Evolutionary conservation across 768 basidiomycete genomes (phyloP).

Genomic region (Leccinum barrowsii): DNA sequence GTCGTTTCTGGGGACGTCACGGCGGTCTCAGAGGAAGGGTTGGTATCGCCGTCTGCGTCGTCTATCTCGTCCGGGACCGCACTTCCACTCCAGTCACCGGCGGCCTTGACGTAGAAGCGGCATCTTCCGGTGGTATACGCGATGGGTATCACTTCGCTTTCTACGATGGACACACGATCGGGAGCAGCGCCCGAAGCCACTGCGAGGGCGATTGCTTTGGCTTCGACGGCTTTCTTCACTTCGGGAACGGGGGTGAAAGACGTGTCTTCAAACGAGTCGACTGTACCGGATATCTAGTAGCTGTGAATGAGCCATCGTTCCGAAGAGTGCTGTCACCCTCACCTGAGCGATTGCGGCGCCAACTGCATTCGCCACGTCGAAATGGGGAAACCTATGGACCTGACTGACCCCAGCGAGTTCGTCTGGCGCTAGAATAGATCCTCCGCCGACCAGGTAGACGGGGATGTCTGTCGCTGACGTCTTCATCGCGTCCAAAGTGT

Average conservation of each 20-base stretch:
- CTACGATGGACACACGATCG: slow-evolving; percentile 46
- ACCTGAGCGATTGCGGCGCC: slow-evolving; percentile 49
- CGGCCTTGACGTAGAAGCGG: slow-evolving; percentile 55
- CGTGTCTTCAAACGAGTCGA: slow-evolving; percentile 44
- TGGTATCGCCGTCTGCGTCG: slow-evolving; percentile 1
- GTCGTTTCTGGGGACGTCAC: neutral
- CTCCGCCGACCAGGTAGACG: slow-evolving; percentile 63
- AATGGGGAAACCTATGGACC: slow-evolving; percentile 47
- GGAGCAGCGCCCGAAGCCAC: slow-evolving; percentile 44
- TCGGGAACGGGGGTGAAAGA: slow-evolving; percentile 32
- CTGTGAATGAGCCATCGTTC: slow-evolving; percentile 4
- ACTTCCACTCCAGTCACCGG: slow-evolving; percentile 45
- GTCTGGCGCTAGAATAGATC: slow-evolving; percentile 55
- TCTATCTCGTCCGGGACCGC: slow-evolving; percentile 23
- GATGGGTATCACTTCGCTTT: slow-evolving; percentile 51
- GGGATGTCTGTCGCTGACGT: slow-evolving; percentile 54
- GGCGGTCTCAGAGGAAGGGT: slow-evolving; percentile 4
- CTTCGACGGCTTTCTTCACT: slow-evolving; percentile 33
- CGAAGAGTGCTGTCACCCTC: neutral
- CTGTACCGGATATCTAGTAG: slow-evolving; percentile 41
- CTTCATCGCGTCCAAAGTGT: slow-evolving; percentile 60
- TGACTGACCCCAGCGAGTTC: slow-evolving; percentile 48
- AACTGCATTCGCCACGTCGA: slow-evolving; percentile 60
- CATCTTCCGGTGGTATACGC: slow-evolving; percentile 33
- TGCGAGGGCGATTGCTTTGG: slow-evolving; percentile 41